phyloP scores from a whole-genome alignment of 2,329 filamentous ascomycete species.

The Colletotrichum viniferum region DNA sequence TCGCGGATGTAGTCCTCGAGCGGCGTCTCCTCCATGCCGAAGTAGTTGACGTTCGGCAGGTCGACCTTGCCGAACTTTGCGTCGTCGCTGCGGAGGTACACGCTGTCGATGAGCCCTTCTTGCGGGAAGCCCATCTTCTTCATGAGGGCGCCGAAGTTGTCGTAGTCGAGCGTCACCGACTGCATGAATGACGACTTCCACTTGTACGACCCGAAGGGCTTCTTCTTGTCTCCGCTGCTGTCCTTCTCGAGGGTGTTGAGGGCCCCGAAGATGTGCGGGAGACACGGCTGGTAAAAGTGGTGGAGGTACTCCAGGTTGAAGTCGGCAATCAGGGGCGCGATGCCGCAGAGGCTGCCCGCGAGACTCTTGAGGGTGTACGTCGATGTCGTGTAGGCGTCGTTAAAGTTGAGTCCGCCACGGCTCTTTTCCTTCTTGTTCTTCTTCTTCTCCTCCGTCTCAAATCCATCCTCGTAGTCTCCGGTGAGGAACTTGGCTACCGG shows the following conservation, averaged over 20 bases:
- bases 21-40: slow-evolving; percentile 45
- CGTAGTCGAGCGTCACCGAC: slow-evolving; percentile 22
- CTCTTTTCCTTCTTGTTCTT: not conserved
- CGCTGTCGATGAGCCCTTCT: slow-evolving; percentile 3
- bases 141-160: slow-evolving; percentile 21
- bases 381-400: slow-evolving; percentile 34
- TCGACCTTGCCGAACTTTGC: not conserved
- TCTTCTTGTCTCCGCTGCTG: not conserved
- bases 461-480: slow-evolving; percentile 3
- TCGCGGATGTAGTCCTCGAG: slow-evolving; percentile 38
- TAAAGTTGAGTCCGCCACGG: slow-evolving; percentile 33
- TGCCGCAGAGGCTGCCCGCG: slow-evolving; percentile 36
- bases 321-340: slow-evolving; percentile 37
- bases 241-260: slow-evolving; percentile 18
- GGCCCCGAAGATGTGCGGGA: slow-evolving; percentile 30
- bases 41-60: slow-evolving; percentile 39
- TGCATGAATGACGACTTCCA: slow-evolving; percentile 23
- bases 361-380: slow-evolving; percentile 42
- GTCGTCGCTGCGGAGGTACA: not conserved
- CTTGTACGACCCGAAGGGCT: slow-evolving; percentile 13
- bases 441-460: not conserved
- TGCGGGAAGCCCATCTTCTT: slow-evolving; percentile 25
- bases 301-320: slow-evolving; percentile 38
- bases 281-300: slow-evolving; percentile 41
- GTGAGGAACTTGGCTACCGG: slow-evolving; percentile 17